phyloP scores from a whole-genome alignment of 768 basidiomycete genomes.

The Psilocybe cubensis region DNA sequence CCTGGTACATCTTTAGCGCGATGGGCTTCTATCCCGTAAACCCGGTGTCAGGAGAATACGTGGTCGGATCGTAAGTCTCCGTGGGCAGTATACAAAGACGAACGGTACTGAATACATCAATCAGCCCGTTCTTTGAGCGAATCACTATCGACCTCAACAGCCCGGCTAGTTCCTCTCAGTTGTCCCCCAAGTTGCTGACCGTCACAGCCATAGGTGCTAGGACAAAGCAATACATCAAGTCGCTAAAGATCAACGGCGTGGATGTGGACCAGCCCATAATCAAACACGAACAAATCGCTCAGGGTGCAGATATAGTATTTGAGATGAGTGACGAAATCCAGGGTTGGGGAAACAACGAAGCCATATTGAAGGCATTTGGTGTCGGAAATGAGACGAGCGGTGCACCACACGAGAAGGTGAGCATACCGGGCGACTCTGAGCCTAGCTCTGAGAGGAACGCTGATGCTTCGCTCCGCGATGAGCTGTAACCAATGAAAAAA shows the following conservation, averaged over 20 bases:
- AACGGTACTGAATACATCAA: not conserved
- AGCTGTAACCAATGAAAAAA: constrained; percentile 11
- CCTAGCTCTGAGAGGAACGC: constrained; percentile 5
- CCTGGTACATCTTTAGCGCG: constrained; percentile 84
- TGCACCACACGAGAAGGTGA: constrained; percentile 10
- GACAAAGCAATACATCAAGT: constrained; percentile 61
- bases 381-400: constrained; percentile 1
- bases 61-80: constrained; percentile 68
- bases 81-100: not conserved
- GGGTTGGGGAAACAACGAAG: constrained; percentile 36
- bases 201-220: constrained; percentile 63
- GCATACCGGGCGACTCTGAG: constrained; percentile 8
- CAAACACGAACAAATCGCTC: constrained; percentile 59
- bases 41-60: constrained; percentile 75
- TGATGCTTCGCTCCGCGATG: constrained; percentile 16
- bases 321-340: constrained; percentile 57
- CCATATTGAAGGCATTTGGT: constrained; percentile 21
- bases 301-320: constrained; percentile 62
- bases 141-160: constrained; percentile 52
- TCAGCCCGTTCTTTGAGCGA: constrained; percentile 53
- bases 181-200: constrained; percentile 37
- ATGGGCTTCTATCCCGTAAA: constrained; percentile 88
- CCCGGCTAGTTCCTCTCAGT: constrained; percentile 4
- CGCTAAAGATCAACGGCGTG: constrained; percentile 58
- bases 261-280: constrained; percentile 50